phyloP scores from a whole-genome alignment of 2,329 filamentous ascomycete species.

The Fusarium nygamai region DNA sequence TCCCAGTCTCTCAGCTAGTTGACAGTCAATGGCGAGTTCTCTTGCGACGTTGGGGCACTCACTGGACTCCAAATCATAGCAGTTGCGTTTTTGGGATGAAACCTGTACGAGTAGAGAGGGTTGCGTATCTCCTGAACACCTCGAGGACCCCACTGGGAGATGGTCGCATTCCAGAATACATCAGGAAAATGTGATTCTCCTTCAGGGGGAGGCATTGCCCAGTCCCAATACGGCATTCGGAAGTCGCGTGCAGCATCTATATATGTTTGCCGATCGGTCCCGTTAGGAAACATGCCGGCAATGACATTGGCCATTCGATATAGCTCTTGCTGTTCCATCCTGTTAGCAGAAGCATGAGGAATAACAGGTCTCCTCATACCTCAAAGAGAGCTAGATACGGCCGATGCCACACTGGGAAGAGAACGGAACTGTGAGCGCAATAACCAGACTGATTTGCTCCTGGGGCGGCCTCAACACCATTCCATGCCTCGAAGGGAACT shows the following conservation, averaged over 20 bases:
- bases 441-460: slow-evolving; percentile 72
- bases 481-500: slow-evolving; percentile 70
- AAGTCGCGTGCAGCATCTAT: slow-evolving; percentile 61
- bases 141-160: slow-evolving; percentile 66
- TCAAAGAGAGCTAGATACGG: slow-evolving; percentile 76
- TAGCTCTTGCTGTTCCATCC: slow-evolving; percentile 49
- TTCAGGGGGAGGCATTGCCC: slow-evolving; percentile 60
- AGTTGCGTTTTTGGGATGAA: slow-evolving; percentile 66
- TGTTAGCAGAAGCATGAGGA: slow-evolving; percentile 25
- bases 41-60: slow-evolving; percentile 43
- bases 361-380: slow-evolving; percentile 46
- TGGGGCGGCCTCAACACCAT: slow-evolving; percentile 58
- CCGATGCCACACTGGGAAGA: slow-evolving; percentile 87
- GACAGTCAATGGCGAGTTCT: background rate
- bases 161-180: slow-evolving; percentile 57
- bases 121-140: slow-evolving; percentile 67
- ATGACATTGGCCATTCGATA: slow-evolving; percentile 53
- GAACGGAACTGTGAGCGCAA: slow-evolving; percentile 77
- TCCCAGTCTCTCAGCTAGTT: slow-evolving; percentile 67
- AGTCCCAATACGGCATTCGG: slow-evolving; percentile 69
- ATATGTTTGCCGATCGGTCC: slow-evolving; percentile 59
- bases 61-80: slow-evolving; percentile 70
- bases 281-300: slow-evolving; percentile 59
- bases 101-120: slow-evolving; percentile 69
- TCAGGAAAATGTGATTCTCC: slow-evolving; percentile 60